phyloP scores from a whole-genome alignment of 1,284 basidiomycete genomes.

The Prillingera fragicola region DNA sequence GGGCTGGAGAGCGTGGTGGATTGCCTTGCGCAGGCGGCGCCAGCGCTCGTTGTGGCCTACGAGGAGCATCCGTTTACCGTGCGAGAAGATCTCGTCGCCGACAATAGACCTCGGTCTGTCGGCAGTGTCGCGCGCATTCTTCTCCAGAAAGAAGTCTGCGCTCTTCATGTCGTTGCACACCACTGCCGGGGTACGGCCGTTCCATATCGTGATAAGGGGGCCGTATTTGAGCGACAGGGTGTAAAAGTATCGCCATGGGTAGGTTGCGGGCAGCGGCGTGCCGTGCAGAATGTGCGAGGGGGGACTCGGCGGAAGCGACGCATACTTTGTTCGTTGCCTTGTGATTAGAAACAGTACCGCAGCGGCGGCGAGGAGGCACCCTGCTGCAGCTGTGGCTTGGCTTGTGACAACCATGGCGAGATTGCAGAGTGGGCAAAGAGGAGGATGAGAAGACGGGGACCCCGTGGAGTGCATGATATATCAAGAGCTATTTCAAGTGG shows the following conservation, averaged over 20 bases:
- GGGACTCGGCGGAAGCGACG: too few relatives aligned
- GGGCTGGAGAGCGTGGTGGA: slow-evolving; percentile 56
- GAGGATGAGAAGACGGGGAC: too few relatives aligned
- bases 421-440: too few relatives aligned
- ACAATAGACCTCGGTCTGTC: slow-evolving; percentile 54
- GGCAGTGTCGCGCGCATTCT: slow-evolving; percentile 52
- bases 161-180: slow-evolving; percentile 3
- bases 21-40: slow-evolving; percentile 47
- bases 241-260: slow-evolving; percentile 10
- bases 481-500: too few relatives aligned
- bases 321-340: too few relatives aligned
- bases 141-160: slow-evolving; percentile 50
- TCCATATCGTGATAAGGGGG: slow-evolving; percentile 8
- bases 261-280: too few relatives aligned
- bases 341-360: too few relatives aligned
- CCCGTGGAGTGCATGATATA: too few relatives aligned
- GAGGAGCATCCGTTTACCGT: slow-evolving; percentile 7
- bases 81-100: slow-evolving; percentile 49
- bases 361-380: too few relatives aligned
- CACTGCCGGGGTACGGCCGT: background rate
- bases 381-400: too few relatives aligned
- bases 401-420: too few relatives aligned
- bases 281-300: too few relatives aligned
- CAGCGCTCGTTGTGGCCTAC: slow-evolving; percentile 8
- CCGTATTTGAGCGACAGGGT: slow-evolving; percentile 4